Evolutionary conservation across 257 asterid species (phyloP).

Genomic region (Nicotiana attenuata): DNA sequence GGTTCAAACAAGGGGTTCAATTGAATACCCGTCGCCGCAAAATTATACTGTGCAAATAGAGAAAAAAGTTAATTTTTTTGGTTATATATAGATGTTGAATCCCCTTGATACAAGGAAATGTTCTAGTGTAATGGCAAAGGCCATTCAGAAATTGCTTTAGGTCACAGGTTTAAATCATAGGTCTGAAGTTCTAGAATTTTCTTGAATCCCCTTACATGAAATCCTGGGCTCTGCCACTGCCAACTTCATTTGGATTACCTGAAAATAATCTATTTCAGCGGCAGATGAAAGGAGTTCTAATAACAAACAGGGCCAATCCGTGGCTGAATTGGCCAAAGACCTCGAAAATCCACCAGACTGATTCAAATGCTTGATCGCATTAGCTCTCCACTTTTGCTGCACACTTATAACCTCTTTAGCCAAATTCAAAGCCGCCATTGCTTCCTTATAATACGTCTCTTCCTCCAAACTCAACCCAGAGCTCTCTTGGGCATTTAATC

Average conservation of each 20-base stretch:
- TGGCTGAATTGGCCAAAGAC: conserved; percentile 77
- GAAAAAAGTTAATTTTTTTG: too few species aligned
- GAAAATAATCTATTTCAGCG: conserved; percentile 86
- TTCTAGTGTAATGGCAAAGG: too few species aligned
- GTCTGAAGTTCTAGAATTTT: too few species aligned
- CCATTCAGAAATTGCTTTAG: too few species aligned
- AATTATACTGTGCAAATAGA: too few species aligned
- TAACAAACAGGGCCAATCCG: conserved; percentile 95
- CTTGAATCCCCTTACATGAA: too few species aligned
- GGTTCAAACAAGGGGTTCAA: too few species aligned
- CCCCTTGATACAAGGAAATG: too few species aligned
- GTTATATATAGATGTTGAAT: too few species aligned
- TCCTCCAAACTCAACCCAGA: conserved; percentile 44
- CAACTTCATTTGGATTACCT: conserved; percentile 40
- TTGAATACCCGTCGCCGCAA: too few species aligned
- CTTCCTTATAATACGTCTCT: conserved; percentile 68
- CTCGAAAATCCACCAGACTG: conserved; percentile 74
- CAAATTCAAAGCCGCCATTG: conserved; percentile 72
- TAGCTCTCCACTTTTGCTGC: conserved; percentile 73
- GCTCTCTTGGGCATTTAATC: conserved; percentile 53
- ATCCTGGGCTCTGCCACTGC: too few species aligned
- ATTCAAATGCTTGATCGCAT: conserved; percentile 79
- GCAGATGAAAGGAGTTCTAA: conserved; percentile 81
- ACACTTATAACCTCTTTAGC: conserved; percentile 80
- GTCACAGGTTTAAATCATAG: too few species aligned